phyloP scores from a whole-genome alignment of 2,329 filamentous ascomycete species.

The Calonectria fujianensis region DNA sequence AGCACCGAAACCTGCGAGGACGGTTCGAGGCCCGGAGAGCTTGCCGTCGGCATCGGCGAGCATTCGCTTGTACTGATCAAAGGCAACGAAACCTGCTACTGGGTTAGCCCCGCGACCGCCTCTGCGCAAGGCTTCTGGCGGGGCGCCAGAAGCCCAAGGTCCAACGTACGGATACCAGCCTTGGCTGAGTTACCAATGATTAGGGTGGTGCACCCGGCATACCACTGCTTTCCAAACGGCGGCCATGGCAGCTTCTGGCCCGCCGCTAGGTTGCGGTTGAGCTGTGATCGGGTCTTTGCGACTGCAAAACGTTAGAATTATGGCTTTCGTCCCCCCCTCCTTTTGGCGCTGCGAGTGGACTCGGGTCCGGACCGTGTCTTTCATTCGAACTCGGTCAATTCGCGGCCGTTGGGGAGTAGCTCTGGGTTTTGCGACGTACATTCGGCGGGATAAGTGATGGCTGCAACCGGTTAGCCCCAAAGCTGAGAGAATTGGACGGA shows the following conservation, averaged over 20 bases:
- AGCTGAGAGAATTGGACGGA: slow-evolving; percentile 3
- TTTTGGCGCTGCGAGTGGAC: neutral
- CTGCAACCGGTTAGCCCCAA: slow-evolving; percentile 56
- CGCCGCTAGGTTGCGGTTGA: slow-evolving; percentile 88
- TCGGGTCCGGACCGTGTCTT: neutral
- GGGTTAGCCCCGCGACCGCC: slow-evolving; percentile 37
- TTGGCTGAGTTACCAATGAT: slow-evolving; percentile 98
- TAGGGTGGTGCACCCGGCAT: slow-evolving; percentile 96
- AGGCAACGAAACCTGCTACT: slow-evolving; percentile 83
- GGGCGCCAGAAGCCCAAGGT: neutral
- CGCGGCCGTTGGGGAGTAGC: slow-evolving; percentile 3
- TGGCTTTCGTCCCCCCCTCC: slow-evolving; percentile 6
- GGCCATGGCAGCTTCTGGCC: slow-evolving; percentile 95
- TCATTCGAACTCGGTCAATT: slow-evolving; percentile 34
- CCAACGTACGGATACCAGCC: slow-evolving; percentile 88
- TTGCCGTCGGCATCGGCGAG: slow-evolving; percentile 90
- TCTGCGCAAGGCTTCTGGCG: neutral
- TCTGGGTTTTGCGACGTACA: slow-evolving; percentile 72
- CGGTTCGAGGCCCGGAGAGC: slow-evolving; percentile 91
- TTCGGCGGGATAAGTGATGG: slow-evolving; percentile 96
- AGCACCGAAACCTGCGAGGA: slow-evolving; percentile 94
- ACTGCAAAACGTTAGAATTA: slow-evolving; percentile 69
- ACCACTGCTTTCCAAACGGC: slow-evolving; percentile 95
- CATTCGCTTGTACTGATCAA: slow-evolving; percentile 92
- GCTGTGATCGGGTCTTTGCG: slow-evolving; percentile 95